Conservation (phyloP, 345 rosid genomes). For the Triadica sebifera region DNA sequence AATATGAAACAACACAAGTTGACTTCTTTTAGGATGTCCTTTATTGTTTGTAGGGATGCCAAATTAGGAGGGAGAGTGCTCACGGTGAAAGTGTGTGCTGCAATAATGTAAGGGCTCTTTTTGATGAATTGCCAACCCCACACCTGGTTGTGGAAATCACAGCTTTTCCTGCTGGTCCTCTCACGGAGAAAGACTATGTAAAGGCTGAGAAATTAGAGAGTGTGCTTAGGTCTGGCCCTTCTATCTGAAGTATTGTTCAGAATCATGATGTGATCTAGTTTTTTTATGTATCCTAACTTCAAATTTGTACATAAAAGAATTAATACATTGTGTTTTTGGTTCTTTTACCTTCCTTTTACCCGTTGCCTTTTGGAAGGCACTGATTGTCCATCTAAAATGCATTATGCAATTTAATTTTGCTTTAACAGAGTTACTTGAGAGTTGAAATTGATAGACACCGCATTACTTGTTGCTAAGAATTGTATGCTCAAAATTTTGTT, state of each 20-base stretch:
- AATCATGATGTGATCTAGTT: background rate
- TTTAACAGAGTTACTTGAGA: too few relatives aligned
- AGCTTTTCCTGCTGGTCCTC: constrained; percentile 83
- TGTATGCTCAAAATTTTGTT: too few relatives aligned
- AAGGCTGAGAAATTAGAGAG: constrained; percentile 94
- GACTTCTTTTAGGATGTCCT: background rate
- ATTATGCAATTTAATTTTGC: background rate
- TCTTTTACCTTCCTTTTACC: background rate
- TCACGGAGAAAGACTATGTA: constrained; percentile 66
- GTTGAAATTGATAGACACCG: too few relatives aligned
- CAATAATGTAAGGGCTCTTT: constrained; percentile 91
- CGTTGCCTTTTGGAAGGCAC: background rate
- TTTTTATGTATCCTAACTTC: constrained; percentile 19
- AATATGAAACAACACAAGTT: background rate
- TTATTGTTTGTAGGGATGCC: constrained; percentile 68
- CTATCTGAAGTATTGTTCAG: constrained; percentile 34
- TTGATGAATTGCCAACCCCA: constrained; percentile 95
- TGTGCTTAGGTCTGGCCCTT: constrained; percentile 76
- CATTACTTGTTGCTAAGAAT: too few relatives aligned
- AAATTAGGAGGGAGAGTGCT: constrained; percentile 89
- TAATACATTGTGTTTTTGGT: constrained; percentile 14
- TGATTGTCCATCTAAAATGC: background rate
- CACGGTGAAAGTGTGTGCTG: constrained; percentile 97
- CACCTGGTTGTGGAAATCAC: constrained; percentile 81
- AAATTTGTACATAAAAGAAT: constrained; percentile 46